phyloP scores from a whole-genome alignment of 345 rosid species.

The Eucalyptus cloeziana region DNA sequence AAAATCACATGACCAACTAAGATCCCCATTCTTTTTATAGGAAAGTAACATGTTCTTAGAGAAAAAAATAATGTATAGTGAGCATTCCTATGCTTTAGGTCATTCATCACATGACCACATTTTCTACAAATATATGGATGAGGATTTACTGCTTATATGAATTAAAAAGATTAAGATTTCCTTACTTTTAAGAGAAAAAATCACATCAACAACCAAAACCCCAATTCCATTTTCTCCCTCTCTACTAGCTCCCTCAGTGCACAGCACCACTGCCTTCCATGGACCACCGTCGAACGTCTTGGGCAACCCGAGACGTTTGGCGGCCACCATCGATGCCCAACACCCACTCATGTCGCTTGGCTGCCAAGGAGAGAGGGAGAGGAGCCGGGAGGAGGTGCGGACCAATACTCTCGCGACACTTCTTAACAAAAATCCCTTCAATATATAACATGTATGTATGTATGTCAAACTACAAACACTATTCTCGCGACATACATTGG shows the following conservation, averaged over 20 bases:
- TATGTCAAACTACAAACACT: not conserved
- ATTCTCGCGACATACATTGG: not conserved
- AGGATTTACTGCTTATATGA: not conserved
- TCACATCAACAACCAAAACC: not conserved
- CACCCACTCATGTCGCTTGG: not conserved
- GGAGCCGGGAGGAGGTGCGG: not conserved
- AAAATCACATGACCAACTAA: not conserved
- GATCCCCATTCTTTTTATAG: too few species aligned
- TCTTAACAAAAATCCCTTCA: not conserved
- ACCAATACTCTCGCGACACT: not conserved
- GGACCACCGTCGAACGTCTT: not conserved
- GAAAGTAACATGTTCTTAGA: not conserved
- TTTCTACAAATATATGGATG: not conserved
- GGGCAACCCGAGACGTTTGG: too few species aligned
- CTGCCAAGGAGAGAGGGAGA: not conserved
- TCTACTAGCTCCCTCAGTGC: not conserved
- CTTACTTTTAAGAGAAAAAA: not conserved
- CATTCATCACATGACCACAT: not conserved
- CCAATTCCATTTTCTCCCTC: not conserved
- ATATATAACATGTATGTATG: not conserved
- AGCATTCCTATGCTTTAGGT: not conserved
- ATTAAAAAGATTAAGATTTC: not conserved
- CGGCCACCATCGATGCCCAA: not conserved
- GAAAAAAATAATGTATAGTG: not conserved
- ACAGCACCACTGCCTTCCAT: not conserved